phyloP scores from a whole-genome alignment of 345 rosid genomes.

The Salix purpurea region DNA sequence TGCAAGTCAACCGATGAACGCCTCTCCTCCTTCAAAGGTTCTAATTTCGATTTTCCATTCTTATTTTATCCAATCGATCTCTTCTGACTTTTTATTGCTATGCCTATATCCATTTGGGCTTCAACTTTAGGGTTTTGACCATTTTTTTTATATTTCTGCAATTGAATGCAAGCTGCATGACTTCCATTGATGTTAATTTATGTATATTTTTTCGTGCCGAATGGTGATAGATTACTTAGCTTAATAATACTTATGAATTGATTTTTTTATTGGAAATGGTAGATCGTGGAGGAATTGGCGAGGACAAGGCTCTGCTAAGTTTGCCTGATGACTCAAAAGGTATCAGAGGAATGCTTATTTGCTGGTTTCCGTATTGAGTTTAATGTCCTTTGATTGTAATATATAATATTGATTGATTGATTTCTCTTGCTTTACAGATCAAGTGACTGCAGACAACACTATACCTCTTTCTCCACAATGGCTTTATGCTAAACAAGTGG shows the following conservation, averaged over 20 bases:
- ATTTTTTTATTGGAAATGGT: neutral
- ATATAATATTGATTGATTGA: neutral
- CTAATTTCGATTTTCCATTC: neutral
- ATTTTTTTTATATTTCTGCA: neutral
- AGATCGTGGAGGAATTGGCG: conserved; percentile 36
- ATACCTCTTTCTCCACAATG: conserved; percentile 96
- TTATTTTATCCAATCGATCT: neutral
- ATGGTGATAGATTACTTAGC: neutral
- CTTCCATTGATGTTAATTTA: neutral
- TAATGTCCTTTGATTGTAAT: neutral
- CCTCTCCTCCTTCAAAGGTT: conserved; percentile 19
- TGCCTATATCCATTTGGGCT: neutral
- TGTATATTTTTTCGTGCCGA: neutral
- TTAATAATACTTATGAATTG: neutral
- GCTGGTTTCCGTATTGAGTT: neutral
- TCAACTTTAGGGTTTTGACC: neutral
- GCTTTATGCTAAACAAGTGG: conserved; percentile 77
- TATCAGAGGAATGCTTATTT: neutral
- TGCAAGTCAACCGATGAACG: conserved; percentile 8
- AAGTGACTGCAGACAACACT: conserved; percentile 57
- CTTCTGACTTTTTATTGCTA: neutral
- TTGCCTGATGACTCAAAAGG: conserved; percentile 47
- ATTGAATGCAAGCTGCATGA: neutral
- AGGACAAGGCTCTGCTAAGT: conserved; percentile 32
- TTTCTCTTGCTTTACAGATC: conserved; percentile 43